Evolutionary conservation across 345 rosid species (phyloP).

Genomic region (Eutrema heterophyllum): DNA sequence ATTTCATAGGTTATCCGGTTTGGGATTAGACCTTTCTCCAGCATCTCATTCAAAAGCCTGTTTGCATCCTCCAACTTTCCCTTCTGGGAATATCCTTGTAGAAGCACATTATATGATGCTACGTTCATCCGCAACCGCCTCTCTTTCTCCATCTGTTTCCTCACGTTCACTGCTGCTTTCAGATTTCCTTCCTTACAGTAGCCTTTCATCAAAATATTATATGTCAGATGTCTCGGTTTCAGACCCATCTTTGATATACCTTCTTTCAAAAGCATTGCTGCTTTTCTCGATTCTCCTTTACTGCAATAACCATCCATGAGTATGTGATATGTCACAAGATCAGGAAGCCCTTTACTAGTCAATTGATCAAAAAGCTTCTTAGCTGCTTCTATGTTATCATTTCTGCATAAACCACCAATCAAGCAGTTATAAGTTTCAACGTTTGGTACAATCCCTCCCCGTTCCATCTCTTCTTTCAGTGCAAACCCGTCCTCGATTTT

Average conservation of each 20-base stretch:
- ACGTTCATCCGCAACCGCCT: slow-evolving; percentile 55
- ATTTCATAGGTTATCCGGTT: slow-evolving; percentile 62
- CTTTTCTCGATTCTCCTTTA: slow-evolving; percentile 55
- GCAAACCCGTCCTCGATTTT: slow-evolving; percentile 53
- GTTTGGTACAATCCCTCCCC: slow-evolving; percentile 44
- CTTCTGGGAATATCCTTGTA: slow-evolving; percentile 59
- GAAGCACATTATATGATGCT: slow-evolving; percentile 59
- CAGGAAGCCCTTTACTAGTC: slow-evolving; percentile 41
- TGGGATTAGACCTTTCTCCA: slow-evolving; percentile 80
- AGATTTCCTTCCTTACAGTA: slow-evolving; percentile 69
- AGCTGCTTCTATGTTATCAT: slow-evolving; percentile 38
- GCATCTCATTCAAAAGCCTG: slow-evolving; percentile 75
- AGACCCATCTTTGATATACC: slow-evolving; percentile 43
- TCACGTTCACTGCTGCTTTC: slow-evolving; percentile 51
- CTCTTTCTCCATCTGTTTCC: slow-evolving; percentile 66
- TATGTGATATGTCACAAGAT: slow-evolving; percentile 63
- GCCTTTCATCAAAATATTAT: slow-evolving; percentile 70
- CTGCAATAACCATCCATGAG: slow-evolving; percentile 58
- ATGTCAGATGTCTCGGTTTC: slow-evolving; percentile 60
- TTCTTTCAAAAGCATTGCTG: slow-evolving; percentile 49
- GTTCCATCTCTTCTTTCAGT: slow-evolving; percentile 40
- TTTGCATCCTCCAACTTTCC: slow-evolving; percentile 73
- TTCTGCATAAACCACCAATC: slow-evolving; percentile 57
- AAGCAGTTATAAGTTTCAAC: slow-evolving; percentile 69
- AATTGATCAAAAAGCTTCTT: slow-evolving; percentile 42